Conservation (phyloP, 108 stramenopile species). For the Pelagomonas calceolata region DNA sequence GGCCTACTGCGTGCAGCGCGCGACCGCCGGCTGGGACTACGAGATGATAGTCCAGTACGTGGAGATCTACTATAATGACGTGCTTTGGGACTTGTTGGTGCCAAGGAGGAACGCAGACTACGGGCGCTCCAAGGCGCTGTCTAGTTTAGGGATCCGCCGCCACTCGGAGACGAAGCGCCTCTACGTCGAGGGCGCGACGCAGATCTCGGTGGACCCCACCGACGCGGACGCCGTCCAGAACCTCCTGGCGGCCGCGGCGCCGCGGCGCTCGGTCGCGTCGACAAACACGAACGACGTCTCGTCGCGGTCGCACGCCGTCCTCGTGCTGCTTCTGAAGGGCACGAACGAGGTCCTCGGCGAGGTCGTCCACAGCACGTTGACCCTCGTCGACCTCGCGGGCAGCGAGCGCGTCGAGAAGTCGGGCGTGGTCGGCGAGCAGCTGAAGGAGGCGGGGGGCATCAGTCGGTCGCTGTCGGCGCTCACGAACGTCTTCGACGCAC, state of each 20-base stretch:
- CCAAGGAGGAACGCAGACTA: no score
- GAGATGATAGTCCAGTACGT: no score
- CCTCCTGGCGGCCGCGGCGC: slow-evolving; percentile 59
- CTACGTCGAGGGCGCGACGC: slow-evolving; percentile 28
- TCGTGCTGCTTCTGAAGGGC: slow-evolving; percentile 56
- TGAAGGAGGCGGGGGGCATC: slow-evolving; percentile 60
- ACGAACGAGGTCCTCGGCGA: slow-evolving; percentile 31
- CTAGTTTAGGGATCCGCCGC: no score
- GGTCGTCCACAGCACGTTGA: slow-evolving; percentile 34
- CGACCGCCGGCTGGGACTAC: no score
- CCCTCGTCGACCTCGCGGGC: slow-evolving; percentile 77
- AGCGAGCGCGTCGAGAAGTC: slow-evolving; percentile 51
- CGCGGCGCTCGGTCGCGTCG: slow-evolving; percentile 54
- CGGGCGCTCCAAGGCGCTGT: no score
- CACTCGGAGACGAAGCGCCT: slow-evolving; percentile 16
- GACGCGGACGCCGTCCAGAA: slow-evolving; percentile 55
- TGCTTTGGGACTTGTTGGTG: no score
- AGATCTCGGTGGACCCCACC: slow-evolving; percentile 55
- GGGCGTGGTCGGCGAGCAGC: slow-evolving; percentile 26
- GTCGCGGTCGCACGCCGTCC: slow-evolving; percentile 67
- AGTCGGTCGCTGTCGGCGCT: slow-evolving; percentile 63
- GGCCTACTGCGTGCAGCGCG: no score
- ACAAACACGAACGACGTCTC: slow-evolving; percentile 70
- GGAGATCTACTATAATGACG: no score
- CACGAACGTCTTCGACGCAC: slow-evolving; percentile 51